Evolutionary conservation across 2,329 filamentous ascomycete genomes (phyloP).

Genomic region (Trichoderma atroviride): DNA sequence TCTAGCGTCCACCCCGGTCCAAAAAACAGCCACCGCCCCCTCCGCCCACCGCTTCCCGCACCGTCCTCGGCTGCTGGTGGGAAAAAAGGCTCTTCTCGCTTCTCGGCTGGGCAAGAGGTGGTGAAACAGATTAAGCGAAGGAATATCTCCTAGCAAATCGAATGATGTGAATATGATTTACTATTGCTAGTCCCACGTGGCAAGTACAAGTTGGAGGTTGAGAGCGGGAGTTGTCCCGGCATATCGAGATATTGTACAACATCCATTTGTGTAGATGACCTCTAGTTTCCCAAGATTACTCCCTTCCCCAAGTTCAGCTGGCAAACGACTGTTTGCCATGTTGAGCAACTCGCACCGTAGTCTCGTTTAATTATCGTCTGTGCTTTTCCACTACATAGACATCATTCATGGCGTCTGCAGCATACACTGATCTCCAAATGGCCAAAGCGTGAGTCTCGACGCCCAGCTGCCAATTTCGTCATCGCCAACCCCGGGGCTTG

Average conservation of each 20-base stretch:
- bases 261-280: not conserved
- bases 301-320: not conserved
- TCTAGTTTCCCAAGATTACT: not conserved
- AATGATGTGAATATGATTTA: not conserved
- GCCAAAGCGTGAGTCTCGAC: slow-evolving; percentile 15
- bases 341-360: not conserved
- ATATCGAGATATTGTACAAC: not conserved
- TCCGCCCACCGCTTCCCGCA: slow-evolving; percentile 11
- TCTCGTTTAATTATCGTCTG: not conserved
- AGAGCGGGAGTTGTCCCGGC: not conserved
- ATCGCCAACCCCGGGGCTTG: not conserved
- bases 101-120: not conserved
- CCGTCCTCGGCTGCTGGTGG: not conserved
- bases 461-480: slow-evolving; percentile 15
- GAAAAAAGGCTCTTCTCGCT: not conserved
- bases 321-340: not conserved
- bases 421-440: slow-evolving; percentile 16
- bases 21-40: not conserved
- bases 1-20: slow-evolving; percentile 6
- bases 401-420: slow-evolving; percentile 4
- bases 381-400: not conserved
- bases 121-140: not conserved
- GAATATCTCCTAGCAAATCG: not conserved
- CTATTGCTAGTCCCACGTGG: not conserved
- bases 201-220: not conserved